A percentile compares a stretch with the other conserved stretches of the same genome.
These are phyloP conservation scores for Thamnidium elegans DNA, from an alignment of 192 early-diverging fungal genomes.

Conservation along the genomic window DNA sequence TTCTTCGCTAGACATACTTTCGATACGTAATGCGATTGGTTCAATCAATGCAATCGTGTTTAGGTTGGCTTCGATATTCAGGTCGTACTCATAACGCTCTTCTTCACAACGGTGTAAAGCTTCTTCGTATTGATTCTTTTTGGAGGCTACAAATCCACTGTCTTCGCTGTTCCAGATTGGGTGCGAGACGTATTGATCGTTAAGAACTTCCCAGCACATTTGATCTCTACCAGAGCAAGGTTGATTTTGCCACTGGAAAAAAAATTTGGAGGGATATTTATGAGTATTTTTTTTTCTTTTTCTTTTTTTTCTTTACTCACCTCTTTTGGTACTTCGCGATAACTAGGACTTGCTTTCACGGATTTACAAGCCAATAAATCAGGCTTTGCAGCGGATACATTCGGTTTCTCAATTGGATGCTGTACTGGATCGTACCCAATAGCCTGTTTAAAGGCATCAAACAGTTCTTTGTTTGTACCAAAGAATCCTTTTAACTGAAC, in stretches of 20 bases:
- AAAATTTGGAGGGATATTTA: too few species aligned
- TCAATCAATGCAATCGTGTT: slow-evolving; percentile 86
- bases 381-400: slow-evolving; percentile 61
- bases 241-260: slow-evolving; percentile 36
- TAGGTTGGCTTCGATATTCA: slow-evolving; percentile 93
- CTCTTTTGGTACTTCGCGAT: slow-evolving; percentile 61
- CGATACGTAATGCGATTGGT: slow-evolving; percentile 79
- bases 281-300: too few species aligned
- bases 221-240: slow-evolving; percentile 89
- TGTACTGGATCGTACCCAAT: slow-evolving; percentile 76
- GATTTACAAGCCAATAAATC: slow-evolving; percentile 56
- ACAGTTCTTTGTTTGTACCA: slow-evolving; percentile 74
- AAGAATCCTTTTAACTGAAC: slow-evolving; percentile 88
- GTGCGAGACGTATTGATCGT: slow-evolving; percentile 92
- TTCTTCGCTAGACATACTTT: slow-evolving; percentile 77
- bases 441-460: slow-evolving; percentile 90
- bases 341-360: slow-evolving; percentile 61
- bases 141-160: slow-evolving; percentile 81
- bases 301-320: slow-evolving; percentile 7
- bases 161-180: slow-evolving; percentile 90
- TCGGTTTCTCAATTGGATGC: slow-evolving; percentile 52
- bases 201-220: slow-evolving; percentile 87
- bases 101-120: slow-evolving; percentile 92
- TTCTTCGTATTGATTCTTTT: slow-evolving; percentile 91
- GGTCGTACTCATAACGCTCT: slow-evolving; percentile 91